Base-by-base conservation (phyloP, 139 green algal genomes). In the Auxenochlorella pyrenoidosa region DNA sequence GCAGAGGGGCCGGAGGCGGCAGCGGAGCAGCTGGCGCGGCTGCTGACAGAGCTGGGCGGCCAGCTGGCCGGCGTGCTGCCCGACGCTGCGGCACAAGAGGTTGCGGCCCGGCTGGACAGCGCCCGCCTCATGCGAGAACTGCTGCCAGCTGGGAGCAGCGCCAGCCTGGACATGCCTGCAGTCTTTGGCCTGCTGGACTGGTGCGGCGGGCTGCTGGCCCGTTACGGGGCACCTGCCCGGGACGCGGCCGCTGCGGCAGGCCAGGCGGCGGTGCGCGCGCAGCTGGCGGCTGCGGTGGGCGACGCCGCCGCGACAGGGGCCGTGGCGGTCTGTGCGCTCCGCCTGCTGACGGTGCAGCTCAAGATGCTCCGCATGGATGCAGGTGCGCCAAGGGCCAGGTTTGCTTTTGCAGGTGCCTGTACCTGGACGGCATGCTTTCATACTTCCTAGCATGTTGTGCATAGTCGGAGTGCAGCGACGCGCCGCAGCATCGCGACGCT, bases 291-390 rank as follows among this genome's bases (percentile, higher is more conserved):
- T 34, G 87, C 81, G 3, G 80, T 68, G 58, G 84, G 30, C 21
- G 81, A 38, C 1, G 41, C 58, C 12, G 40, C 44, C 3, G 70
- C 51, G 22, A 76, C 51, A 32, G 44, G 91, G 30, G 89, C 91
- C 0, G 79, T 63, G 78, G 91, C 81, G 5, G 84, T 26, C 78
- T 79, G 12, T 41, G 92, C 92, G 28, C 85, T 97, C 73, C 85
- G 94, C 36, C 84, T 97, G 86, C 88, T 96, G 44, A 79, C 89
- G 44, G 92, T 91, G 13, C 94, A 97, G 89, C 87, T 97, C 34
- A 94, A 94, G 88, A 84, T 97, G 79, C 87, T 97, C 43, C 93
- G 94, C 73, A 76, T 97, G 83, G 96, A 98, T 80, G 87, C 92
- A 4, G 80, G 80, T 28, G 1, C 1, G 40, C 44, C 32, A 1